Evolutionary conservation across 2,329 filamentous ascomycete genomes (phyloP), one percentile per base, ranked within the genome.

Genomic region (Penicillium oxalicum): DNA sequence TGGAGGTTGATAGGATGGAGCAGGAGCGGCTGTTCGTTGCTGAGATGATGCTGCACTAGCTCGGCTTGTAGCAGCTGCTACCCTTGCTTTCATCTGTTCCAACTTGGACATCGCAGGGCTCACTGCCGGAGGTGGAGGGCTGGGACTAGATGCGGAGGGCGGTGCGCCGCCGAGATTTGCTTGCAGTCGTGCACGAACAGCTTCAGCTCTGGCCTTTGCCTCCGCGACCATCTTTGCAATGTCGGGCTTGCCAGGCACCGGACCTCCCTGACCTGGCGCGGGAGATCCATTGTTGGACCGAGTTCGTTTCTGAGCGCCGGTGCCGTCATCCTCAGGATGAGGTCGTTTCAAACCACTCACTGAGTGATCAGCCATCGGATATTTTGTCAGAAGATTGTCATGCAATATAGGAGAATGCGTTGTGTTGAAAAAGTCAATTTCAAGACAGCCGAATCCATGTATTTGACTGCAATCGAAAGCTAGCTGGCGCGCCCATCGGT

Each of bases 51-150:
- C 56, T 13, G 70, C 58, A 34, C 67, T 68, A 36, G 71, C 69
- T 61, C 72, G 74, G 28, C 73, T 74, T 40, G 88, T 86, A 45
- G 87, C 87, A 43, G 87, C 87, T 41, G 86, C 86, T 9, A 93
- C 86, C 58, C 88, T 80, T 25, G 87, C 87, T 68, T 86, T 91
- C 64, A 94, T 78, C 38, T 86, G 84, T 41, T 88, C 88, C 56
- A 91, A 81, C 77, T 69, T 88, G 77, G 63, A 84, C 77, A 54
- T 80, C 77, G 62, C 80, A 24, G 70, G 54, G 40, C 61, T 59
- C 27, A 65, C 44, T 28, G 62, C 49, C n/a, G 70, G 52, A 29
- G 69, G 60, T 33, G 61, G 57, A 39, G 66, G 64, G 44, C 63
- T 64, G 27, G 67, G 57, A 78, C 59, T 61, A 48, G 65, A 60